Base-by-base conservation (phyloP, 306 rosid genomes). In the Cercis canadensis region DNA sequence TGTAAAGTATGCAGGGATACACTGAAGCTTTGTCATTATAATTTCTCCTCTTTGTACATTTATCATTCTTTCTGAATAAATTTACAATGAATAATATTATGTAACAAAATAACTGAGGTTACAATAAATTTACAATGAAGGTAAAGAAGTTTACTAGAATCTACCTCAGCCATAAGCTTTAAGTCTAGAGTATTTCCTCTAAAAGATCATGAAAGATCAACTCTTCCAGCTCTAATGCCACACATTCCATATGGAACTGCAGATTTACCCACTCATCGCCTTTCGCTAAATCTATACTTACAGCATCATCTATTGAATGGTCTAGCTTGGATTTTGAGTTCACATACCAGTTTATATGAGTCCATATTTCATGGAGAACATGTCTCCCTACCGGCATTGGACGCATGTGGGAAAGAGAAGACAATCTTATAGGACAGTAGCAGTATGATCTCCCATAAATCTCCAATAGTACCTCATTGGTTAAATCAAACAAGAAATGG, bases 391-490 rank as follows among this genome's bases (percentile, higher is more conserved):
- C 63, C 43, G 81, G 74, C 75, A 84, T 74, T 45, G 75, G 78
- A 15, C 79, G 71, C 55, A 67, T 70, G 58, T 51, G 69, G 0
- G 81, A 67, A 44, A 75, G 68, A 3, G 64, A 67, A 43, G 85
- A 79, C 56, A 81, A 63, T 12, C 40, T 46, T 8, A 6, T 44
- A 0, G 85, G 83, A 73, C 61, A 74, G 57, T 79, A 84, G 71
- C 75, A 46, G 50, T 79, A 51, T 53, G 86, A 79, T 39, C 81
- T 78, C 39, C 78, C 85, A 68, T 81, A 79, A 31, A 87, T 79
- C 73, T 89, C 92, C 81, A 83, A 62, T 63, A 87, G 18, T 29
- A 87, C 81, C 73, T 89, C 96, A 65, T 89, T 87, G 44, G 85
- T 78, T 11, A 89, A 56, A 72, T 87, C 92, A 84, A 87, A 87